A percentile compares a stretch with the other conserved stretches of the same genome.
phyloP scores from a whole-genome alignment of 768 basidiomycete genomes.

The Podaxis pistillaris region DNA sequence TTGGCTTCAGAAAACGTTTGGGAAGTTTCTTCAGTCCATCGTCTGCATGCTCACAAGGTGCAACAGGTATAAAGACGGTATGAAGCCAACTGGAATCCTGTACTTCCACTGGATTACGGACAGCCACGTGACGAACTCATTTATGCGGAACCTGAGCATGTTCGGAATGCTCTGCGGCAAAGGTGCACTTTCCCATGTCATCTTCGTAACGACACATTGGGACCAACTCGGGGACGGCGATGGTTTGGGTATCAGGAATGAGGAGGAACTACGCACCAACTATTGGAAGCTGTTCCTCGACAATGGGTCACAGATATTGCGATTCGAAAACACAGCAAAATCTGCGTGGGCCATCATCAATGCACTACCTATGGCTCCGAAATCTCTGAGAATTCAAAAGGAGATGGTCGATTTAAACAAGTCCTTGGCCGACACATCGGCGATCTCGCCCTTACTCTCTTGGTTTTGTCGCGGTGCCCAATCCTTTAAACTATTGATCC shows the following conservation, averaged over 20 bases:
- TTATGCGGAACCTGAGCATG: slow-evolving; percentile 11
- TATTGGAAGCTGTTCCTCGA: slow-evolving; percentile 11
- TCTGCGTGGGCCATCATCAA: background rate
- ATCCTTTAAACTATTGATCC: too few relatives aligned
- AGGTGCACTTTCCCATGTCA: slow-evolving; percentile 10
- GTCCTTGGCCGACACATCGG: too few relatives aligned
- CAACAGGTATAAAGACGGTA: slow-evolving; percentile 12
- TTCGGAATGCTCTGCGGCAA: slow-evolving; percentile 15
- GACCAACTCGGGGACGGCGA: slow-evolving; percentile 10
- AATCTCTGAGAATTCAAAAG: background rate
- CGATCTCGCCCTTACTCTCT: too few relatives aligned
- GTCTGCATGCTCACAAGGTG: background rate
- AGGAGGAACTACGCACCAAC: slow-evolving; percentile 9
- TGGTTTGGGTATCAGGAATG: slow-evolving; percentile 2
- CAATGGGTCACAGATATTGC: slow-evolving; percentile 6
- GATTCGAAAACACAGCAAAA: slow-evolving; percentile 5
- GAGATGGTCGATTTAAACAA: background rate
- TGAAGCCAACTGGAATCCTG: slow-evolving; percentile 7
- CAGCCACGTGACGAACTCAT: background rate
- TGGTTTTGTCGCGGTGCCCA: too few relatives aligned
- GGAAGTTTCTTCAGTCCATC: background rate
- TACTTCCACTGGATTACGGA: slow-evolving; percentile 5
- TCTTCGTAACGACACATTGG: slow-evolving; percentile 15
- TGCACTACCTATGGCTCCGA: background rate
- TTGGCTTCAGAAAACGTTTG: background rate